Base-by-base conservation (phyloP, 2,329 filamentous ascomycete species). In the Paraconiothyrium brasiliense region DNA sequence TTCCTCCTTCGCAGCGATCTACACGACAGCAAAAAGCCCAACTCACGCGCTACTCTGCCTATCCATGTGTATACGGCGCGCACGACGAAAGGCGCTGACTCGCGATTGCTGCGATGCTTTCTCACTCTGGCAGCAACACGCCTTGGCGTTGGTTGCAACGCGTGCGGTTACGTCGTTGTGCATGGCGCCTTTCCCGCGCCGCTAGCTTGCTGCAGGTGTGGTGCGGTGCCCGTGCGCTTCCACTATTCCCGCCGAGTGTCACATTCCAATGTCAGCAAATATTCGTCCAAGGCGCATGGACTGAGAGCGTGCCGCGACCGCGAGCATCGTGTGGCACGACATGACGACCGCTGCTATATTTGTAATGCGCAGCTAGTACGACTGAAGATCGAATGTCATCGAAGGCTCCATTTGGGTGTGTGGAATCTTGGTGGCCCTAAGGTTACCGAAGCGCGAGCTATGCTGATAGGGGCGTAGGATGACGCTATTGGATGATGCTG, bases 151-250 rank as follows among this genome's bases (percentile, higher is more conserved):
- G 22, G 9, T 16, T 16, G 50, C 24, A 11, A 8, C 30, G 46
- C 47, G 32, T 49, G 20, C 20, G 20, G 16, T 57, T 57, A 57
- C 54, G 54, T 57, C 55, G 46, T 50, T 35, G 55, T 43, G 55
- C 55, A 57, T 46, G 24, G 24, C 46, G 55, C 46, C 55, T 50
- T 34, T 50, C 41, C 46, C 51, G 39, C 9, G 27, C 24, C 27
- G 35, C 46, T 57, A 57, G 46, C 34, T 49, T 41, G 22, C 46
- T 49, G 35, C 35, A 43, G n/a, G 34, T 49, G 43, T 14, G 43
- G 11, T 54, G 34, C 35, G 22, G 27, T 35, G n/a, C 34, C 43
- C 43, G 32, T 56, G 39, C 39, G 39, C 39, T 4, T 8, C 14
- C 37, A 56, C 43, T 47, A 44, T 47, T 57, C 20, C 43, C 54